phyloP scores from a whole-genome alignment of 495 filamentous ascomycete genomes.

The Neurospora hispaniola region DNA sequence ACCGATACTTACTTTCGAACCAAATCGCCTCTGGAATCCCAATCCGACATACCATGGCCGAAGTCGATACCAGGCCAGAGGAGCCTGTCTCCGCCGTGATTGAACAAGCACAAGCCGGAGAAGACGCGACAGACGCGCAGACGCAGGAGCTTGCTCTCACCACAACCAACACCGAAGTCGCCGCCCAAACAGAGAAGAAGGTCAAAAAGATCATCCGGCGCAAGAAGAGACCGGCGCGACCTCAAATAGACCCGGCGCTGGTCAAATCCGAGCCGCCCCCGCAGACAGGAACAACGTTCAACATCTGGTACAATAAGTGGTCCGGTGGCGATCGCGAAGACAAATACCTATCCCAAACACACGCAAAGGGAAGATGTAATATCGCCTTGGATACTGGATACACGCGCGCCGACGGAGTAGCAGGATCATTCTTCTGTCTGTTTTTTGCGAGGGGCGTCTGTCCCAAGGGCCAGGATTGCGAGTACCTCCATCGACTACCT shows the following conservation, averaged over 20 bases:
- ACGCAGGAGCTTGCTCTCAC: conserved; percentile 22
- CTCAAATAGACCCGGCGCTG: conserved; percentile 73
- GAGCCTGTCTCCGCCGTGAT: conserved; percentile 3
- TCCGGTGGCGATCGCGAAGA: conserved; percentile 89
- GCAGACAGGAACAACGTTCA: conserved; percentile 88
- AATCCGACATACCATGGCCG: conserved; percentile 8
- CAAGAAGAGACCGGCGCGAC: conserved; percentile 58
- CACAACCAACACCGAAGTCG: conserved; percentile 34
- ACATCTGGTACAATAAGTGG: conserved; percentile 80
- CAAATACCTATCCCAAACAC: conserved; percentile 63
- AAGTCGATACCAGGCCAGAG: conserved; percentile 8
- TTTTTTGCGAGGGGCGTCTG: conserved; percentile 72
- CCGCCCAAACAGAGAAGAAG: conserved; percentile 39
- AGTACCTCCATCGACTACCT: conserved; percentile 86
- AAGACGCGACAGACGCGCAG: conserved; percentile 2
- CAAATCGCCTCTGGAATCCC: not conserved
- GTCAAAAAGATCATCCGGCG: conserved; percentile 55
- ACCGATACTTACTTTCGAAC: not conserved
- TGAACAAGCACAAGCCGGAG: not conserved
- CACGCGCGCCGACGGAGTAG: conserved; percentile 66
- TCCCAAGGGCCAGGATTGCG: conserved; percentile 80
- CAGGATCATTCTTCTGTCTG: conserved; percentile 81
- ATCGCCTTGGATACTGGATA: conserved; percentile 75
- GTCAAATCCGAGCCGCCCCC: conserved; percentile 68
- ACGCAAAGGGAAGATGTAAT: conserved; percentile 69